These are phyloP conservation scores for Paradendryphiella salina DNA, from an alignment of 2,329 filamentous ascomycete genomes.

Conservation along the genomic window DNA sequence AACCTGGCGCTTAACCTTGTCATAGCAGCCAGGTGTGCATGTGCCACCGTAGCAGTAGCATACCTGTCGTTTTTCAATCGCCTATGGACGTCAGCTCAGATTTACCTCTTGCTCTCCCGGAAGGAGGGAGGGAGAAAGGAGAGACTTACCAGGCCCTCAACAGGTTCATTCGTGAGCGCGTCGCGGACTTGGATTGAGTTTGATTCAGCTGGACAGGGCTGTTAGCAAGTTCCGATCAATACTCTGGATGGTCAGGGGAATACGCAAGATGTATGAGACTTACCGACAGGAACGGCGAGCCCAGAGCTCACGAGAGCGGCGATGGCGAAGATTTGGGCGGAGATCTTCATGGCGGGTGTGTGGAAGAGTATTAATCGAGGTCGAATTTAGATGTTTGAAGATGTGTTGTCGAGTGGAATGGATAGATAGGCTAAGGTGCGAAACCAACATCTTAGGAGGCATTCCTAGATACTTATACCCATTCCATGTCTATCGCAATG, in stretches of 20 bases:
- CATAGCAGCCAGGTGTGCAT: not conserved
- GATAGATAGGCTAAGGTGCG: not conserved
- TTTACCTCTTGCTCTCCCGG: not conserved
- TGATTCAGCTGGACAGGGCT: not conserved
- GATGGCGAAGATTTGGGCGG: slow-evolving; percentile 1
- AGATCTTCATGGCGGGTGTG: not conserved
- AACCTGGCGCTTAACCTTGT: not conserved
- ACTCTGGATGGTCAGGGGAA: too few species aligned
- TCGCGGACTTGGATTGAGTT: slow-evolving; percentile 1
- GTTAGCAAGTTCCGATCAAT: not conserved
- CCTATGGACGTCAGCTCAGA: not conserved
- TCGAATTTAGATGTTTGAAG: not conserved
- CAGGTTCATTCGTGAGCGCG: not conserved
- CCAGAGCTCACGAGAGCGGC: slow-evolving; percentile 1
- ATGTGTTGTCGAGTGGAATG: too few species aligned
- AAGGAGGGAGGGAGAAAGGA: too few species aligned
- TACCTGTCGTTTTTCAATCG: not conserved
- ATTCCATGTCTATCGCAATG: not conserved
- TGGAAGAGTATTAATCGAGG: too few species aligned
- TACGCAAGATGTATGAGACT: not conserved
- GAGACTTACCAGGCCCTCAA: not conserved
- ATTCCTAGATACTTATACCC: not conserved
- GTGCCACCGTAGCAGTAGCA: slow-evolving; percentile 6
- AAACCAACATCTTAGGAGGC: not conserved
- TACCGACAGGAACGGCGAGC: not conserved